Evolutionary conservation across 805 yeast species (phyloP).

Genomic region (Scheffersomyces coipomensis): DNA sequence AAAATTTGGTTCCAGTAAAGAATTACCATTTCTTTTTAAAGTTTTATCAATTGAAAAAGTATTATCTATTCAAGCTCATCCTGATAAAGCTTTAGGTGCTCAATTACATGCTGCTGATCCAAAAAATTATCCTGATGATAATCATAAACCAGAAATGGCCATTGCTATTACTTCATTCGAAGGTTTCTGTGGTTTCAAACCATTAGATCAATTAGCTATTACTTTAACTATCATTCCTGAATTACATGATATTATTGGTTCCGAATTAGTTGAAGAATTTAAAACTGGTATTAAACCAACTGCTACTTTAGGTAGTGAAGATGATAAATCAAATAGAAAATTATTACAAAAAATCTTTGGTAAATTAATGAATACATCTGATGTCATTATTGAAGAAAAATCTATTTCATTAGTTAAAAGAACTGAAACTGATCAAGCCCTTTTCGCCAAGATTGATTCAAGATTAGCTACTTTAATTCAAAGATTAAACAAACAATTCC

Average conservation of each 20-base stretch:
- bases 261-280: constrained; percentile 54
- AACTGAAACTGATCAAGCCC: constrained; percentile 56
- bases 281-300: constrained; percentile 43
- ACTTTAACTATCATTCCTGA: constrained; percentile 77
- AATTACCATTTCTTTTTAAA: constrained; percentile 89
- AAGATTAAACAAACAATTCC: constrained; percentile 83
- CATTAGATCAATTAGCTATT: constrained; percentile 70
- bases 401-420: constrained; percentile 68
- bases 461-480: constrained; percentile 71
- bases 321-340: constrained; percentile 57
- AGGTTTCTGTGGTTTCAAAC: constrained; percentile 98
- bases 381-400: constrained; percentile 49
- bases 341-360: constrained; percentile 75
- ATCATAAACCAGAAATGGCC: constrained; percentile 99
- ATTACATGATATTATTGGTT: constrained; percentile 68
- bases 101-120: constrained; percentile 82
- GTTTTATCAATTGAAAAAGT: constrained; percentile 92
- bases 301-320: constrained; percentile 48
- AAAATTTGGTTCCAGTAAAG: constrained; percentile 67
- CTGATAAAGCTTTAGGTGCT: constrained; percentile 82
- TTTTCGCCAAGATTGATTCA: constrained; percentile 47
- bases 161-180: constrained; percentile 94
- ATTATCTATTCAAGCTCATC: constrained; percentile 95
- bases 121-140: constrained; percentile 92
- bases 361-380: constrained; percentile 80